These are phyloP conservation scores for Candida gorgasii DNA, from an alignment of 805 yeast genomes.

Conservation along the genomic window DNA sequence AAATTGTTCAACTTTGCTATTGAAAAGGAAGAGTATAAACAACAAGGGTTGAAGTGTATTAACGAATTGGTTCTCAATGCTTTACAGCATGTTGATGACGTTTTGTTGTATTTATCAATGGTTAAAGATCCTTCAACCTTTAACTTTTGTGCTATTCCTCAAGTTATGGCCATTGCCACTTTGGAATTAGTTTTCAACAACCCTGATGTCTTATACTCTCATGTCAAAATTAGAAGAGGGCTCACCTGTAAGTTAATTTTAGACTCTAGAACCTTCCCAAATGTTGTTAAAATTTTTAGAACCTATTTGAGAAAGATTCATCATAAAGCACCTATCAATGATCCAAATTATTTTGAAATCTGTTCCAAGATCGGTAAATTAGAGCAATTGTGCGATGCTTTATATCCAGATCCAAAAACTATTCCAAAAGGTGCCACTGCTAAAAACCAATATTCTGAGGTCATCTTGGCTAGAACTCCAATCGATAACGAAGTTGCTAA, in stretches of 20 bases:
- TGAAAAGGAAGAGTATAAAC: slow-evolving; percentile 40
- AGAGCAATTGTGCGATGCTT: slow-evolving; percentile 80
- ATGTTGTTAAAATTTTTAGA: slow-evolving; percentile 75
- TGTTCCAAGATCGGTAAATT: slow-evolving; percentile 86
- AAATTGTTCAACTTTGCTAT: slow-evolving; percentile 56
- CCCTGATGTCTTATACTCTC: slow-evolving; percentile 62
- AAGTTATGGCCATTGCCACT: slow-evolving; percentile 98
- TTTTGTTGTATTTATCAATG: slow-evolving; percentile 69
- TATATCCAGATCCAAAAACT: slow-evolving; percentile 58
- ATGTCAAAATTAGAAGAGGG: slow-evolving; percentile 90
- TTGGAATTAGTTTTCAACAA: slow-evolving; percentile 83
- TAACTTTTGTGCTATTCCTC: slow-evolving; percentile 96
- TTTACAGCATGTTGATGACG: slow-evolving; percentile 73
- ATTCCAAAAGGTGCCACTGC: slow-evolving; percentile 54
- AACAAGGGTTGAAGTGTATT: slow-evolving; percentile 71
- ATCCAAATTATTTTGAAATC: slow-evolving; percentile 82
- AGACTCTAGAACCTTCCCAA: slow-evolving; percentile 69
- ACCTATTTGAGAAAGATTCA: slow-evolving; percentile 74
- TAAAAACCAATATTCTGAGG: slow-evolving; percentile 38
- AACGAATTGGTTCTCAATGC: slow-evolving; percentile 81
- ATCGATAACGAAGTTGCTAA: slow-evolving; percentile 25
- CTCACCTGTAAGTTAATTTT: slow-evolving; percentile 76
- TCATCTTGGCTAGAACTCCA: slow-evolving; percentile 35
- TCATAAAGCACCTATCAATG: slow-evolving; percentile 72
- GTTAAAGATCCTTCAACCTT: slow-evolving; percentile 81